Evolutionary conservation across 148 eudicot genomes (phyloP).

Genomic region (Polygonum aviculare): DNA sequence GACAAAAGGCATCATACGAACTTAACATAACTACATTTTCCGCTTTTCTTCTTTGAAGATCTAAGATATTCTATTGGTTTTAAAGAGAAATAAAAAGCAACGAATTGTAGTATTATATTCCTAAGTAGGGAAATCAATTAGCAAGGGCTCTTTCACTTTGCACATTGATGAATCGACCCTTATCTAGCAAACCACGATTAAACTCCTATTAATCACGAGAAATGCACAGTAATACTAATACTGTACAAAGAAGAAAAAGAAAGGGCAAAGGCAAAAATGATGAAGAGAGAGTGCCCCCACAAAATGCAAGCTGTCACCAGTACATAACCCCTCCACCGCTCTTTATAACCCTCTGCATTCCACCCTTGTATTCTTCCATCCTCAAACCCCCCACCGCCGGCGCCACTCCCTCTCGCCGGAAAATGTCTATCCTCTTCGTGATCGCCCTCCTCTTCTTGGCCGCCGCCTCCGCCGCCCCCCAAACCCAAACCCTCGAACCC

Average conservation of each 20-base stretch:
- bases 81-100: not conserved
- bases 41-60: no score
- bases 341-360: slow-evolving; percentile 8
- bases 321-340: slow-evolving; percentile 13
- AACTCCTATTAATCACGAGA: no score
- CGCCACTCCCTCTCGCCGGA: not conserved
- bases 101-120: no score
- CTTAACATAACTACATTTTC: no score
- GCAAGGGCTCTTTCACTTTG: no score
- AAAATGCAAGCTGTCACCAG: slow-evolving; percentile 41
- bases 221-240: no score
- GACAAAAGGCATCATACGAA: no score
- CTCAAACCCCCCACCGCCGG: not conserved
- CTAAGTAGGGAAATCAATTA: no score
- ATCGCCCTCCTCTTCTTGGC: not conserved
- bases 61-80: not conserved
- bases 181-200: no score
- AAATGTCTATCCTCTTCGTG: slow-evolving; percentile 23
- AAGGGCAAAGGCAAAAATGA: not conserved
- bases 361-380: not conserved
- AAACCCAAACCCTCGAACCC: slow-evolving; percentile 24
- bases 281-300: slow-evolving; percentile 14
- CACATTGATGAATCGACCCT: no score
- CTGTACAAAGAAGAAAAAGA: not conserved
- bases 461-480: slow-evolving; percentile 6